phyloP scores from a whole-genome alignment of 2,329 filamentous ascomycete species.

The Ophiostoma montium region DNA sequence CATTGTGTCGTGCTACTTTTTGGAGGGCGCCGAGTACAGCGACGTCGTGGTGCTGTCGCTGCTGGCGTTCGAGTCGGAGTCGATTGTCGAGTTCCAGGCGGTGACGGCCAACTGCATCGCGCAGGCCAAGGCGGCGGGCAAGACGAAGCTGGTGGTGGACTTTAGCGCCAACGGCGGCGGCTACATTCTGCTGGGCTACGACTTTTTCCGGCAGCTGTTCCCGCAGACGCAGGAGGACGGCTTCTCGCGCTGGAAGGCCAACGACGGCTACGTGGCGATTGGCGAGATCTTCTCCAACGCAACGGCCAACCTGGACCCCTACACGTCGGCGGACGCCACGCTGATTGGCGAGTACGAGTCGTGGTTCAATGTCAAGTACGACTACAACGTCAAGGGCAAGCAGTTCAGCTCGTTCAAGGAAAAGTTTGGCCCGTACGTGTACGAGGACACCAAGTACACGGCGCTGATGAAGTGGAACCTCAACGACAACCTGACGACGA shows the following conservation, averaged over 20 bases:
- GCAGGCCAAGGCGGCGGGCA: conserved; percentile 29
- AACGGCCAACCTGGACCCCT: conserved; percentile 29
- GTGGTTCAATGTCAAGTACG: conserved; percentile 35
- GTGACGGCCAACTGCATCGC: conserved; percentile 22
- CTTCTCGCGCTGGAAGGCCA: conserved; percentile 24
- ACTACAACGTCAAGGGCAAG: conserved; percentile 32
- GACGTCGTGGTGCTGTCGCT: conserved; percentile 22
- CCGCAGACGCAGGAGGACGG: conserved; percentile 23
- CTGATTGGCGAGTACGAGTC: conserved; percentile 8
- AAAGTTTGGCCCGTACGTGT: conserved; percentile 27
- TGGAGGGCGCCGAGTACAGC: conserved; percentile 18
- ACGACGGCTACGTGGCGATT: conserved; percentile 28
- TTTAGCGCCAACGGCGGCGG: conserved; percentile 45
- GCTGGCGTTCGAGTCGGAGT: conserved; percentile 16
- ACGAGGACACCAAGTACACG: conserved; percentile 40
- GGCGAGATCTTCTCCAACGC: conserved; percentile 30
- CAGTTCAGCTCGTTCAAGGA: conserved; percentile 35
- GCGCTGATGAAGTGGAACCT: conserved; percentile 37
- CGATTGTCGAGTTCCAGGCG: conserved; percentile 20
- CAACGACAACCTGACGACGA: conserved; percentile 26
- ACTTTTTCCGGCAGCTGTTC: conserved; percentile 45
- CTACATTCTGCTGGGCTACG: conserved; percentile 43
- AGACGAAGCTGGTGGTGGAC: conserved; percentile 47
- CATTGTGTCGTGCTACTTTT: conserved; percentile 22
- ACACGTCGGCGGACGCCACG: conserved; percentile 23